Evolutionary conservation across 1,284 basidiomycete genomes (phyloP).

Genomic region (Microstroma glucosiphilum): DNA sequence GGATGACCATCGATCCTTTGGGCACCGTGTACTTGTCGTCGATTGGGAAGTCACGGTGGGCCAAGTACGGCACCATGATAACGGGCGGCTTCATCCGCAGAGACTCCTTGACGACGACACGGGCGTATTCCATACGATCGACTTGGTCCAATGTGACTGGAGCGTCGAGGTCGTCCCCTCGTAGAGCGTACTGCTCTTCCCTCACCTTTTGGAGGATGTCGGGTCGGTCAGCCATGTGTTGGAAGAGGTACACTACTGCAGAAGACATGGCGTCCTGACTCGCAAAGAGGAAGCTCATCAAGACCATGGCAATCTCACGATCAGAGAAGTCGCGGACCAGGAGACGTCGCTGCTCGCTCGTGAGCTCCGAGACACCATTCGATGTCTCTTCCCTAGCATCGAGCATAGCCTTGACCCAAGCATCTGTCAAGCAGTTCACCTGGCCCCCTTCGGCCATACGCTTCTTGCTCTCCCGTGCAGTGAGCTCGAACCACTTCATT

Average conservation of each 20-base stretch:
- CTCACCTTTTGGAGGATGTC: constrained; percentile 81
- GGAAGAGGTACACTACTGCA: constrained; percentile 79
- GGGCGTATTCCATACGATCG: constrained; percentile 87
- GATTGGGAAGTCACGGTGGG: constrained; percentile 85
- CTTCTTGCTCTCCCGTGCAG: constrained; percentile 73
- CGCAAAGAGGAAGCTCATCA: constrained; percentile 88
- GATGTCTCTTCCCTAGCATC: constrained; percentile 59
- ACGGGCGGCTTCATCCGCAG: constrained; percentile 77
- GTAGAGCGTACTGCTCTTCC: constrained; percentile 80
- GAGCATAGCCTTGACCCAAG: constrained; percentile 74
- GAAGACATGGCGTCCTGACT: constrained; percentile 94
- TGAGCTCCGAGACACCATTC: constrained; percentile 20
- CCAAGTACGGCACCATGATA: constrained; percentile 79
- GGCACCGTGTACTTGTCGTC: constrained; percentile 84
- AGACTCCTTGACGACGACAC: constrained; percentile 85
- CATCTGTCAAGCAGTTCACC: constrained; percentile 83
- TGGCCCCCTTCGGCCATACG: constrained; percentile 75
- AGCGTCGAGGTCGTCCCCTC: constrained; percentile 70
- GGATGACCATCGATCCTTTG: constrained; percentile 86
- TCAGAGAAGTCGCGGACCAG: constrained; percentile 73
- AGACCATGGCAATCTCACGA: constrained; percentile 92
- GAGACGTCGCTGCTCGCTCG: constrained; percentile 52
- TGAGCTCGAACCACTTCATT: constrained; percentile 73
- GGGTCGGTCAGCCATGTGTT: constrained; percentile 88
- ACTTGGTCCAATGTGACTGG: constrained; percentile 82